Evolutionary conservation across 225 moss, liverwort and hornwort species (phyloP).

Genomic region (Bryum argenteum): DNA sequence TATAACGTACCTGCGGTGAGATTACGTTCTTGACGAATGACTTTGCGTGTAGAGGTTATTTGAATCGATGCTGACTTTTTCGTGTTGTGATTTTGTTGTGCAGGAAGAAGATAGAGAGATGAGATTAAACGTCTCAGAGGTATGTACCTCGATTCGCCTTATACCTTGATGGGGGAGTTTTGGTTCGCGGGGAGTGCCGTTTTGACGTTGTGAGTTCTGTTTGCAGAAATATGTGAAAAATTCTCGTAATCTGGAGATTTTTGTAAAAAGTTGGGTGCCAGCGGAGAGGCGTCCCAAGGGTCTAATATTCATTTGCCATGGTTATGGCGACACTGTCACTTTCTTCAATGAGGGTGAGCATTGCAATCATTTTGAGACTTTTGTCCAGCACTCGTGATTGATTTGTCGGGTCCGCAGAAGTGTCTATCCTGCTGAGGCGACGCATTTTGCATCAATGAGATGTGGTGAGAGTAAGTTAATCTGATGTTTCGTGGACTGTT

Average conservation of each 20-base stretch:
- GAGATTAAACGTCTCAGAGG: slow-evolving; percentile 71
- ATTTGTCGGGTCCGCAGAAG: not conserved
- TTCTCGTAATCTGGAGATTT: slow-evolving; percentile 76
- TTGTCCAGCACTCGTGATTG: not conserved
- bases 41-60: too few species aligned
- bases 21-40: too few species aligned
- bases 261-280: slow-evolving; percentile 86
- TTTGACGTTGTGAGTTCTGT: not conserved
- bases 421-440: not conserved
- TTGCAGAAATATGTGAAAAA: slow-evolving; percentile 62
- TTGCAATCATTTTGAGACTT: not conserved
- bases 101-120: slow-evolving; percentile 65
- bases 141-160: slow-evolving; percentile 36
- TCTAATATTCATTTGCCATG: slow-evolving; percentile 80
- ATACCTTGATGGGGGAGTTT: not conserved
- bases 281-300: slow-evolving; percentile 58
- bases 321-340: slow-evolving; percentile 92
- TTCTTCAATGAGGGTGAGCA: slow-evolving; percentile 85
- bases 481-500: slow-evolving; percentile 7
- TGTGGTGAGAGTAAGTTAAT: not conserved
- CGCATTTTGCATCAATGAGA: slow-evolving; percentile 4
- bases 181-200: too few species aligned
- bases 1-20: slow-evolving; percentile 40
- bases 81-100: slow-evolving; percentile 24
- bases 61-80: not conserved